phyloP scores from a whole-genome alignment of 192 early-diverging fungal genomes.

The Coemansia sp. region DNA sequence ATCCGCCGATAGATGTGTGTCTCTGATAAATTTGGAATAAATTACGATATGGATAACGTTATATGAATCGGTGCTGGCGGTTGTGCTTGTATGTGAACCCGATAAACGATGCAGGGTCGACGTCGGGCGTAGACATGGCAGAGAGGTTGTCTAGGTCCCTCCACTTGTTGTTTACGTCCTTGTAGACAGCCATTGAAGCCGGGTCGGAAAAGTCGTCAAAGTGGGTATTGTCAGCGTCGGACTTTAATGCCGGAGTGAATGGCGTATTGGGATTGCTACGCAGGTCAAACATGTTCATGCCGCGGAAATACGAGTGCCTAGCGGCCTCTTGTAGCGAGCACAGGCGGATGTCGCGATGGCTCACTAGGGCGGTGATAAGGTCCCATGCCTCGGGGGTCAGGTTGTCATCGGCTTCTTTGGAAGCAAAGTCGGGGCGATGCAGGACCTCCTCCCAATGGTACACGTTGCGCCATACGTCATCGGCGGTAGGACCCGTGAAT shows the following conservation, averaged over 20 bases:
- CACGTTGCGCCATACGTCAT: constrained; percentile 83
- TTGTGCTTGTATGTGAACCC: constrained; percentile 75
- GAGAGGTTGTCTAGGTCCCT: constrained; percentile 35
- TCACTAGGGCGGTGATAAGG: constrained; percentile 61
- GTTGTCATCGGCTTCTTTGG: constrained; percentile 77
- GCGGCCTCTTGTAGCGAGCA: constrained; percentile 57
- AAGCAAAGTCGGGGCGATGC: constrained; percentile 72
- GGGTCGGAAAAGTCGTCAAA: constrained; percentile 74
- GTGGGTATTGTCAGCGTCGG: constrained; percentile 76
- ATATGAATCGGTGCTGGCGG: constrained; percentile 39
- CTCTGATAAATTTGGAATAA: not conserved
- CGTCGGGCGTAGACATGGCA: constrained; percentile 40
- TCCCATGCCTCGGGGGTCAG: constrained; percentile 75
- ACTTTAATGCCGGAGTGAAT: constrained; percentile 67
- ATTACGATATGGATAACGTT: not conserved
- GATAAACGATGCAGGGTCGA: constrained; percentile 77
- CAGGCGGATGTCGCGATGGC: constrained; percentile 56
- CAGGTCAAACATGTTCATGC: constrained; percentile 62
- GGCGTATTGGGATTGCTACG: constrained; percentile 63
- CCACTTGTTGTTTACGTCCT: constrained; percentile 59
- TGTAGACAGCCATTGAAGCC: constrained; percentile 58
- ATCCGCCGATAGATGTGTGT: constrained; percentile 36
- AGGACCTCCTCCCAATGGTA: constrained; percentile 77
- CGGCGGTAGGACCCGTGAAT: constrained; percentile 64
- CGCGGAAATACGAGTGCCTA: constrained; percentile 62